Conservation (phyloP, 768 basidiomycete species). For the Mycena floridula region DNA sequence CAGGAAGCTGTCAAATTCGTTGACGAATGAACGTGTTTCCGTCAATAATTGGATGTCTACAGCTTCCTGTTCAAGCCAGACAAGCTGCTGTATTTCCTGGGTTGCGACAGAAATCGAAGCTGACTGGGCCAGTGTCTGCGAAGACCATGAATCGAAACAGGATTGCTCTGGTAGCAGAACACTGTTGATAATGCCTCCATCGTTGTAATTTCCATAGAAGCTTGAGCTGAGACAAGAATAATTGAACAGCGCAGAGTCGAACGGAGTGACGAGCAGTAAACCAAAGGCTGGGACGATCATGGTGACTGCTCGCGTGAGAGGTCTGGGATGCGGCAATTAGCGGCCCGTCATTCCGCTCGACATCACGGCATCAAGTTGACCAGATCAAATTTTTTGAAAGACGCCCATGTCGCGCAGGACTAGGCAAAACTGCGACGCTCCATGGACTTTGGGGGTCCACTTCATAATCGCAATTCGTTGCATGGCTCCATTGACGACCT, state of each 20-base stretch:
- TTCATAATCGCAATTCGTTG: too few species aligned
- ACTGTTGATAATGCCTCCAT: conserved; percentile 31
- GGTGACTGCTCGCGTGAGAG: too few species aligned
- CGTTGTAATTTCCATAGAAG: conserved; percentile 54
- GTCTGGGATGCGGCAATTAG: too few species aligned
- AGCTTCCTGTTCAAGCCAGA: conserved; percentile 56
- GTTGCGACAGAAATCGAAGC: conserved; percentile 20
- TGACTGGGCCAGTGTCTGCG: conserved; percentile 18
- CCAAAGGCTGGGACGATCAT: background rate
- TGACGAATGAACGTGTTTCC: conserved; percentile 14
- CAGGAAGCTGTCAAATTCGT: conserved; percentile 7
- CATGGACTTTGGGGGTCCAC: too few species aligned
- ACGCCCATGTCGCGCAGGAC: too few species aligned
- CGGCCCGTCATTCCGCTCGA: too few species aligned
- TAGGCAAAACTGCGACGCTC: too few species aligned
- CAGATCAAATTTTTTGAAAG: too few species aligned
- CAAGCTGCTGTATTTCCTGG: conserved; percentile 33
- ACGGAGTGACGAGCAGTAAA: conserved; percentile 37
- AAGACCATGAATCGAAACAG: conserved; percentile 33
- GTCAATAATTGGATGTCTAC: conserved; percentile 41
- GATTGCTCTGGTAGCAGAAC: conserved; percentile 36
- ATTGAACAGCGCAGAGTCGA: conserved; percentile 30
- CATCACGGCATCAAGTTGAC: too few species aligned
- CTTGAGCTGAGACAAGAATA: conserved; percentile 39
- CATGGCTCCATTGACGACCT: too few species aligned